phyloP scores from a whole-genome alignment of 78 protist species.

The Creolimax fragrantissima region DNA sequence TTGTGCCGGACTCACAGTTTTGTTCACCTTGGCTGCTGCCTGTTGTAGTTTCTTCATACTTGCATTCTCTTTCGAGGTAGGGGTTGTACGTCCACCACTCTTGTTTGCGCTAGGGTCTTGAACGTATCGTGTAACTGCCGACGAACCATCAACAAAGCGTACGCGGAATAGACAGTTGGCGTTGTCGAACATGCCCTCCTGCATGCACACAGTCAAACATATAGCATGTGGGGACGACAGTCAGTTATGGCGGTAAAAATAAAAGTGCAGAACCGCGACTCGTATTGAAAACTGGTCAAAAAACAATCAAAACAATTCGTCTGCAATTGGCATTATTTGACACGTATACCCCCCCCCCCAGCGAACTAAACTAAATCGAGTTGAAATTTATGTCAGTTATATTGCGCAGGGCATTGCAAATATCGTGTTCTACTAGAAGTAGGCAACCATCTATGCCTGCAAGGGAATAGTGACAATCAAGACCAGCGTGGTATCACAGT shows the following conservation, averaged over 20 bases:
- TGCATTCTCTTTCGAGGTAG: neutral
- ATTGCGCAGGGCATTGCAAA: no score
- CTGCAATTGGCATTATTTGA: neutral
- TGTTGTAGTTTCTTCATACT: no score
- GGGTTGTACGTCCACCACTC: neutral
- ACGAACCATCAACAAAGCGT: constrained; percentile 69
- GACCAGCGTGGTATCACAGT: no score
- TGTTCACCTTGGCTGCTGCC: neutral
- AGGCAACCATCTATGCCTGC: neutral
- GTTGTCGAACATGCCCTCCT: constrained; percentile 81
- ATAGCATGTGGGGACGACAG: neutral
- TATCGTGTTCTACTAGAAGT: no score
- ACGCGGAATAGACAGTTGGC: constrained; percentile 93
- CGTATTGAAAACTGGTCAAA: no score
- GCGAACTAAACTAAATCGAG: neutral
- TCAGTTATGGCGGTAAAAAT: neutral
- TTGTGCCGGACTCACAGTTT: neutral
- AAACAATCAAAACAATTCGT: no score
- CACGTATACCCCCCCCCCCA: neutral
- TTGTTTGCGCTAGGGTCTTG: neutral
- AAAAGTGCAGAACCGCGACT: no score
- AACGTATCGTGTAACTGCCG: constrained; percentile 41
- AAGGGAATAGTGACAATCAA: no score
- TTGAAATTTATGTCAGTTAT: no score
- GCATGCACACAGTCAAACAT: neutral